A percentile compares a stretch with the other conserved stretches of the same genome.
phyloP scores from a whole-genome alignment of 192 early-diverging fungal genomes.

The Coemansia sp. region DNA sequence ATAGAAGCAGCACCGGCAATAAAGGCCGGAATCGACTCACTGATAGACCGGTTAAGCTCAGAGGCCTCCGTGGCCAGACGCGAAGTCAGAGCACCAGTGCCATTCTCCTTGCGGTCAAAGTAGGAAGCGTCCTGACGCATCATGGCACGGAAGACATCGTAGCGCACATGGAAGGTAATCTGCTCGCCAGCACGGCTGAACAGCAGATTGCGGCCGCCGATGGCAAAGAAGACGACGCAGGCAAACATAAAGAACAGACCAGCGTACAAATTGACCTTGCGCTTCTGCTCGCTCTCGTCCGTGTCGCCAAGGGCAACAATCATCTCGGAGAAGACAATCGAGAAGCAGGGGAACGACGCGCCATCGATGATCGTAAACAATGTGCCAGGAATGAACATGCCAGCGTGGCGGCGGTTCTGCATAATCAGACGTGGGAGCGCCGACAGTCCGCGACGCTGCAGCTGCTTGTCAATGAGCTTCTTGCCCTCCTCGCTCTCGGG shows the following conservation, averaged over 20 bases:
- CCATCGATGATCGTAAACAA: slow-evolving; percentile 67
- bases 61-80: slow-evolving; percentile 78
- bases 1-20: slow-evolving; percentile 23
- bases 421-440: slow-evolving; percentile 33
- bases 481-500: slow-evolving; percentile 21
- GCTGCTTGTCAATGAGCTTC: slow-evolving; percentile 19
- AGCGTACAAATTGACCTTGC: slow-evolving; percentile 56
- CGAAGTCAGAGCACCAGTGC: slow-evolving; percentile 79
- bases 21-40: slow-evolving; percentile 44
- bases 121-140: slow-evolving; percentile 85
- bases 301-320: slow-evolving; percentile 26
- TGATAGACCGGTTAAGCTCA: slow-evolving; percentile 57
- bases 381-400: slow-evolving; percentile 56
- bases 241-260: slow-evolving; percentile 63
- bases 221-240: slow-evolving; percentile 57
- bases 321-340: slow-evolving; percentile 62
- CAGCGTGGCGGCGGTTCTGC: slow-evolving; percentile 46
- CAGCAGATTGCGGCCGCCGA: slow-evolving; percentile 55
- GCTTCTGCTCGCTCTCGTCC: slow-evolving; percentile 25
- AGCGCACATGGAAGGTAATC: slow-evolving; percentile 70
- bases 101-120: slow-evolving; percentile 77
- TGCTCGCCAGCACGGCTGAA: slow-evolving; percentile 68
- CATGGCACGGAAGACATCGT: slow-evolving; percentile 65
- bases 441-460: slow-evolving; percentile 10
- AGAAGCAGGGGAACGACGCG: slow-evolving; percentile 75